A percentile compares a stretch with the other conserved stretches of the same genome.
These are phyloP conservation scores for Tuber aestivum DNA, from an alignment of 495 filamentous ascomycete species.

Conservation along the genomic window DNA sequence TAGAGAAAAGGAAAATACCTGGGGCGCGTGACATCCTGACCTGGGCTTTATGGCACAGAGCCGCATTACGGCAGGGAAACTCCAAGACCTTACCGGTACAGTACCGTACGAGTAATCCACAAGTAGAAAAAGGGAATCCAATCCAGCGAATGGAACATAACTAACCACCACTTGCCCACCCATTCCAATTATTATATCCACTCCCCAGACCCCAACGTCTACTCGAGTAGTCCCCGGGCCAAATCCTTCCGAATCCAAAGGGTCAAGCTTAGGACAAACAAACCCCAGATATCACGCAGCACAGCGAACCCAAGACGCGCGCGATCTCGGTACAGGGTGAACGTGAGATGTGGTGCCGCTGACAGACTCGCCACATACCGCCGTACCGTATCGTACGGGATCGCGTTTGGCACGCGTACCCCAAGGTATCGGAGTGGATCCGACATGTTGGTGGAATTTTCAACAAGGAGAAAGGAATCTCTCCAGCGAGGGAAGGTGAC, in stretches of 20 bases:
- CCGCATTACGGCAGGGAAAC: background rate
- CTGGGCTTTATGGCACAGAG: background rate
- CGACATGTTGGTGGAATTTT: too few species aligned
- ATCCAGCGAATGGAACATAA: background rate
- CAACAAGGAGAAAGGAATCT: too few species aligned
- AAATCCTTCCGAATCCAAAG: background rate
- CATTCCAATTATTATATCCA: background rate
- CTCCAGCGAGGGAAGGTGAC: background rate
- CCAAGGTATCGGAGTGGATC: background rate
- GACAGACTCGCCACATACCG: background rate
- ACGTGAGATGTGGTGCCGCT: background rate
- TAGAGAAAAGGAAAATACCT: background rate
- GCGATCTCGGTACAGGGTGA: background rate
- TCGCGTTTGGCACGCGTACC: background rate
- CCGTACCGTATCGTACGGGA: background rate
- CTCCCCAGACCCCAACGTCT: background rate
- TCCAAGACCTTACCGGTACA: background rate
- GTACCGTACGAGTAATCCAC: too few species aligned
- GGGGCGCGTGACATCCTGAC: background rate
- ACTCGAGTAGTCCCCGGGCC: background rate
- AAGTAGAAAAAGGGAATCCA: background rate
- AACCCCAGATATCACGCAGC: background rate
- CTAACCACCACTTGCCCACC: background rate
- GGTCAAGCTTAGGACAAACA: background rate
- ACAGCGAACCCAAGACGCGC: too few species aligned